phyloP scores from a whole-genome alignment of 83 land plant genomes.

The Picea abies region DNA sequence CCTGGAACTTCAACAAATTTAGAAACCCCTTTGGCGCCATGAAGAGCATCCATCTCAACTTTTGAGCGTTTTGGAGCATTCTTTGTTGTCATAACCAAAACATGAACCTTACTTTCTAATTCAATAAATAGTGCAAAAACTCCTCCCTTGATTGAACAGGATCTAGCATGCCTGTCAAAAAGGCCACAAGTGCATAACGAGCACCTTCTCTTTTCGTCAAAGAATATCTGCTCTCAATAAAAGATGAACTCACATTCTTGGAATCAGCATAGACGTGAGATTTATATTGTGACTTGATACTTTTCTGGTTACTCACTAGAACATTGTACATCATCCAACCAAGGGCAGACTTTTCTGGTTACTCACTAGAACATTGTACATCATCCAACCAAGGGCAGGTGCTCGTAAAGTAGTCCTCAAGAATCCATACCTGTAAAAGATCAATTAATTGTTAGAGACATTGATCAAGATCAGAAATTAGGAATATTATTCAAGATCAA shows the following conservation, averaged over 20 bases:
- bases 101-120: conserved; percentile 66
- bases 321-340: too few species aligned
- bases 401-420: conserved; percentile 74
- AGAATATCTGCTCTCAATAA: conserved; percentile 70
- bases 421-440: conserved; percentile 65
- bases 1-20: conserved; percentile 80
- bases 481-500: too few species aligned
- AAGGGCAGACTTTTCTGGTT: too few species aligned
- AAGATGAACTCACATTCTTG: conserved; percentile 67
- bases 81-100: conserved; percentile 58
- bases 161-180: conserved; percentile 91
- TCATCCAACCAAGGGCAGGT: too few species aligned
- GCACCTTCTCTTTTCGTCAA: conserved; percentile 87
- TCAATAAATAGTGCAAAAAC: conserved; percentile 74
- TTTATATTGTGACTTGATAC: conserved; percentile 83
- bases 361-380: too few species aligned
- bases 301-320: conserved; percentile 88
- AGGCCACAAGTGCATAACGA: conserved; percentile 88
- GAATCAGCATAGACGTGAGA: conserved; percentile 96
- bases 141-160: conserved; percentile 85
- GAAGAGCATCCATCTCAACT: conserved; percentile 93
- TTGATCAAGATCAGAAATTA: too few species aligned
- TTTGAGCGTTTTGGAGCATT: conserved; percentile 85
- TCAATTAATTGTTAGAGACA: neutral
- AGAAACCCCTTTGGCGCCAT: conserved; percentile 81